Conservation (phyloP, 2,329 filamentous ascomycete genomes). For the Aspergillus transmontanensis region DNA sequence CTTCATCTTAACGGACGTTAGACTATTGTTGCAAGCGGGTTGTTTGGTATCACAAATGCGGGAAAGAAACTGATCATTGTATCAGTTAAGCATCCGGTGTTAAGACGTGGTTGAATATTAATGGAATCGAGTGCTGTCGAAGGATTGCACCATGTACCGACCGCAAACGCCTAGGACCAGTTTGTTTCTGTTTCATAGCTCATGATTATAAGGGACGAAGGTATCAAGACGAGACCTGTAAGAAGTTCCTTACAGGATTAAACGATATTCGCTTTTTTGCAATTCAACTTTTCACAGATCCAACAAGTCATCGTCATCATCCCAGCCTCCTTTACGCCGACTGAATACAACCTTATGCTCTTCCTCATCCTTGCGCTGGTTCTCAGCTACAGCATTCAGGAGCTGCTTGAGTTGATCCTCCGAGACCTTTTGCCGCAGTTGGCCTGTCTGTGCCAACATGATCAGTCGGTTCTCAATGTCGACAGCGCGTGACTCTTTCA, state of each 20-base stretch:
- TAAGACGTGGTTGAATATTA: no score
- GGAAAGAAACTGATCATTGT: not conserved
- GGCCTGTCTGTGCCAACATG: constrained; percentile 83
- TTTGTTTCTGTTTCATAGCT: not conserved
- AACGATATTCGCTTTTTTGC: constrained; percentile 7
- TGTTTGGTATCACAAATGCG: not conserved
- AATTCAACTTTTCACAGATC: constrained; percentile 36
- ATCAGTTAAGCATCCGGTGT: not conserved
- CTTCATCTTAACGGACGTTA: not conserved
- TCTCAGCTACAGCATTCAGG: constrained; percentile 80
- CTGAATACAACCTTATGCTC: constrained; percentile 83
- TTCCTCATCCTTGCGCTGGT: constrained; percentile 60
- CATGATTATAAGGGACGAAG: not conserved
- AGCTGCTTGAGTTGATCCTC: constrained; percentile 94
- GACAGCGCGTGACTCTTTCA: constrained; percentile 86
- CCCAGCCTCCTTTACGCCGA: constrained; percentile 79
- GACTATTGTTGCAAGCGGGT: not conserved
- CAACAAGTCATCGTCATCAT: constrained; percentile 66
- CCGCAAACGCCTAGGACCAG: not conserved
- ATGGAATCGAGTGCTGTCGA: not conserved
- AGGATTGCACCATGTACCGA: not conserved
- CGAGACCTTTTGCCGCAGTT: constrained; percentile 83
- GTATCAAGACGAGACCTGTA: not conserved
- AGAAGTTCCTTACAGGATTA: not conserved
- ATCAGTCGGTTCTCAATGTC: constrained; percentile 94